Base-by-base conservation (phyloP, 805 yeast genomes). In the Yamadazyma paraphyllophila region DNA sequence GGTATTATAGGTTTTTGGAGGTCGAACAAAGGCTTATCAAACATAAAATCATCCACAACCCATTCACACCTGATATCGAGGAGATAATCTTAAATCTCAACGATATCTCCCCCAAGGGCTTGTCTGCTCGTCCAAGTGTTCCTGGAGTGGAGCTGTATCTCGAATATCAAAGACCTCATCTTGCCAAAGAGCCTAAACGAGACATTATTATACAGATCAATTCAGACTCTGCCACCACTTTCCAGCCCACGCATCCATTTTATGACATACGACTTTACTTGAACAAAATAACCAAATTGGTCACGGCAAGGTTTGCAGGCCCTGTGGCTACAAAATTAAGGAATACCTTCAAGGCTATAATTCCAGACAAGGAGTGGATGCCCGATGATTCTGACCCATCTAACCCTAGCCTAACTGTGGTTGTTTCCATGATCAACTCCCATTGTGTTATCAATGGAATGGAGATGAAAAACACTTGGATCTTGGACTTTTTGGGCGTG, bases 1-100 rank as follows among this genome's bases (percentile, higher is more conserved):
- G 77, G 37, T 90, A 85, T 64, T 90, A 88, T 61, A 71, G 92
- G 39, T 84, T 90, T 54, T 66, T 79, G 39, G 89, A 82, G 31
- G 67, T 90, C 32, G 95, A 86, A 59, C 96, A 89, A 65, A 65
- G 74, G 48, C 59, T 90, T 17, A 62, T 85, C n/a, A 75, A 76
- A 40, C 78, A 76, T 54, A 61, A 61, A 24, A 70, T 85, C 10
- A 48, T 65, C 1, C 60, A 61, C 39, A 84, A 86, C 53, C 85
- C 88, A 0, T 71, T 78, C 51, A 36, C 20, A 14, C 43, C 37
- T 14, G 17, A 24, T 9, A 7, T 42, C 2, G 81, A 81, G 51
- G 94, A 85, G 52, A 85, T 90, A 8, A 52, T 79, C 1, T 46
- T 88, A 2, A 60, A 70, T 24, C 48, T 82, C 31, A 52, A 60